Conservation (phyloP, 2,329 filamentous ascomycete species). For the Periconia macrospinosa region DNA sequence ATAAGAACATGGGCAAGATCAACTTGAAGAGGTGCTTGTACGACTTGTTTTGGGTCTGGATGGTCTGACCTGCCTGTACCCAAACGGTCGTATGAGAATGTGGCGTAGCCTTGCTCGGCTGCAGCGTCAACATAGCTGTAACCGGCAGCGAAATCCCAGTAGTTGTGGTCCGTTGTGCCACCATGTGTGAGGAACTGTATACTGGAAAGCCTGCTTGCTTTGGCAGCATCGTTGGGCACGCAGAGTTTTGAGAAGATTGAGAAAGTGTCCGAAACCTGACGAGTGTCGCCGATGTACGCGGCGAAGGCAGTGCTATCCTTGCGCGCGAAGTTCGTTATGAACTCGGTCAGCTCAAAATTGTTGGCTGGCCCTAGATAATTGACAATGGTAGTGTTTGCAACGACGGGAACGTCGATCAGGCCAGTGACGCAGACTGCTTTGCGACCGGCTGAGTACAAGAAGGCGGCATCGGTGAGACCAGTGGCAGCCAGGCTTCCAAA, state of each 20-base stretch:
- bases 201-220: conserved; percentile 8
- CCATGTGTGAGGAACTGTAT: conserved; percentile 48
- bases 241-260: conserved; percentile 67
- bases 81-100: conserved; percentile 49
- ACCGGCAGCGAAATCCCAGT: conserved; percentile 43
- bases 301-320: not conserved
- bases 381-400: not conserved
- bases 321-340: conserved; percentile 2
- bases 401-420: conserved; percentile 39
- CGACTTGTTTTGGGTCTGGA: conserved; percentile 42
- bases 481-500: not conserved
- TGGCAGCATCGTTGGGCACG: conserved; percentile 12
- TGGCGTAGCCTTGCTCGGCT: conserved; percentile 41
- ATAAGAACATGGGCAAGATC: conserved; percentile 42
- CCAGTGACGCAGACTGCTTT: conserved; percentile 5
- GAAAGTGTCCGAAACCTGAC: conserved; percentile 23
- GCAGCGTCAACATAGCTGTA: conserved; percentile 49
- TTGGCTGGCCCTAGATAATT: not conserved
- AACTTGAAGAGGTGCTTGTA: conserved; percentile 43
- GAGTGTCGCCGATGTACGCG: not conserved
- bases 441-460: not conserved
- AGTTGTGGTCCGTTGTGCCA: conserved; percentile 42
- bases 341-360: conserved; percentile 3
- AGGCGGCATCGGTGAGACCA: not conserved
- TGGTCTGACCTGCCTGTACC: conserved; percentile 43